These are phyloP conservation scores for Rhinocladiella similis DNA, from an alignment of 2,329 filamentous ascomycete species.

Conservation along the genomic window DNA sequence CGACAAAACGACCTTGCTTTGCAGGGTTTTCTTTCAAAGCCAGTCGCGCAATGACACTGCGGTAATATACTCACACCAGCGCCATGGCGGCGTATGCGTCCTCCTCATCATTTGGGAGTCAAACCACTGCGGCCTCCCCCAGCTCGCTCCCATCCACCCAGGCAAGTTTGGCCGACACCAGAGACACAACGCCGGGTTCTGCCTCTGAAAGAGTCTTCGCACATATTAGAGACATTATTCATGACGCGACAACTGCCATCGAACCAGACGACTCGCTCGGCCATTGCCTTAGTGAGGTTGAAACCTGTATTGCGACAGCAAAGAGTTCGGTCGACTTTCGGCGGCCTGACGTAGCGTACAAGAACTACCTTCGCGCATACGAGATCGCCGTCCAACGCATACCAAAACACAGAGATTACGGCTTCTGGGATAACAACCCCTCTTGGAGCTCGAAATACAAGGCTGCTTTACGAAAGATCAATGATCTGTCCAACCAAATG, in stretches of 20 bases:
- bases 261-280: slow-evolving; percentile 27
- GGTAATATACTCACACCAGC: slow-evolving; percentile 14
- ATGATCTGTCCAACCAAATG: slow-evolving; percentile 43
- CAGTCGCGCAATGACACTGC: slow-evolving; percentile 19
- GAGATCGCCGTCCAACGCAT: slow-evolving; percentile 77
- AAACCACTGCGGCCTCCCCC: slow-evolving; percentile 13
- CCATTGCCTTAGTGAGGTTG: slow-evolving; percentile 35
- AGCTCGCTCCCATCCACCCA: slow-evolving; percentile 9
- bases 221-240: slow-evolving; percentile 47
- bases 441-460: slow-evolving; percentile 53
- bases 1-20: not conserved
- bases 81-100: slow-evolving; percentile 29
- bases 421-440: slow-evolving; percentile 56
- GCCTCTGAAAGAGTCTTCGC: slow-evolving; percentile 33
- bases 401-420: slow-evolving; percentile 73
- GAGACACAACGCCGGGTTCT: slow-evolving; percentile 12
- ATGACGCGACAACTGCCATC: slow-evolving; percentile 46
- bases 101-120: slow-evolving; percentile 18
- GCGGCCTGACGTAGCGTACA: slow-evolving; percentile 72
- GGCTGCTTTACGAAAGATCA: slow-evolving; percentile 36
- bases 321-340: slow-evolving; percentile 54
- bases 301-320: slow-evolving; percentile 39
- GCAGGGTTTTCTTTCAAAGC: not conserved
- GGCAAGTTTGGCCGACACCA: slow-evolving; percentile 26
- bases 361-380: slow-evolving; percentile 80